phyloP scores from a whole-genome alignment of 768 basidiomycete species.

The Phaffia australis region DNA sequence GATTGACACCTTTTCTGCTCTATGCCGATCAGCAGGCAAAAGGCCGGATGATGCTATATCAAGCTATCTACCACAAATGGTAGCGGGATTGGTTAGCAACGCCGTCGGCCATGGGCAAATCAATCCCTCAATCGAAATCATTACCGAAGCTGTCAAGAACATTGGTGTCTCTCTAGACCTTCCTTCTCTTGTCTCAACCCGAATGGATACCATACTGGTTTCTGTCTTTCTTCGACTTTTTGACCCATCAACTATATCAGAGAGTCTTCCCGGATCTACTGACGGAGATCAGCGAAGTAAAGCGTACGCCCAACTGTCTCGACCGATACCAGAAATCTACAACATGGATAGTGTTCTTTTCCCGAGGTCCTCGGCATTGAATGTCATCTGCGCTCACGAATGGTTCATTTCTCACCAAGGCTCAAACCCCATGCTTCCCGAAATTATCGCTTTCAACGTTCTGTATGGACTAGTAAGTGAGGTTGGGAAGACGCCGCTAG shows the following conservation, averaged over 20 bases:
- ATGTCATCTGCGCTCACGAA: constrained; percentile 40
- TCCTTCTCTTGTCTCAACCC: neutral
- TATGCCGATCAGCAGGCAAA: constrained; percentile 54
- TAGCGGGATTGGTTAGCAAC: constrained; percentile 7
- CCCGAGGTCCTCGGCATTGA: constrained; percentile 2
- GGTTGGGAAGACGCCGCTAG: constrained; percentile 55
- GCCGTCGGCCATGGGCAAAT: neutral
- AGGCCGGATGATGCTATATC: constrained; percentile 46
- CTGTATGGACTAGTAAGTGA: constrained; percentile 60
- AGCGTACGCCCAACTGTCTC: neutral
- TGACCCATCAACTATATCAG: constrained; percentile 6
- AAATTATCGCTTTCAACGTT: constrained; percentile 57
- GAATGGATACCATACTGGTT: constrained; percentile 8
- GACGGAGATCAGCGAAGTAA: neutral
- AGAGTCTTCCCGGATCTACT: neutral
- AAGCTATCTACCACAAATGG: constrained; percentile 40
- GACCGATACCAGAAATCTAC: constrained; percentile 5
- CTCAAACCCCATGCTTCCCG: neutral
- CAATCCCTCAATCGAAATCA: neutral
- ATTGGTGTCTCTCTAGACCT: too few species aligned
- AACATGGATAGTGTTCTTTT: constrained; percentile 9
- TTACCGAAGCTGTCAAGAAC: neutral
- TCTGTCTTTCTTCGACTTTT: constrained; percentile 14
- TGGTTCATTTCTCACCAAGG: constrained; percentile 45
- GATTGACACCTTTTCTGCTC: constrained; percentile 46